Base-by-base conservation (phyloP, 805 yeast species). In the Wickerhamomyces xylosicus region DNA sequence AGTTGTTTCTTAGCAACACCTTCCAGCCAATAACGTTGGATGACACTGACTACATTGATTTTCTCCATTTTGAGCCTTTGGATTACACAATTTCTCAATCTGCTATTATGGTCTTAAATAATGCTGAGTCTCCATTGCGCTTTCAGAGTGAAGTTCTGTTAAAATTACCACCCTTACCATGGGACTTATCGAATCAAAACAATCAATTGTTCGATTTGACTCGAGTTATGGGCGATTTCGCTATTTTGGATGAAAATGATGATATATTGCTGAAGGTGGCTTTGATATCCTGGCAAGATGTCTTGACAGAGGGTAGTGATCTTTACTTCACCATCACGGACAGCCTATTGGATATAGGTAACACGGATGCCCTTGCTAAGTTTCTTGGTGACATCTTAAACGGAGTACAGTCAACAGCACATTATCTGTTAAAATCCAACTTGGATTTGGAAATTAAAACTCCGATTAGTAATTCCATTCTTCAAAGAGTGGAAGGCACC, bases 361-460 rank as follows among this genome's bases (percentile, higher is more conserved):
- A 56, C 33, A 48, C 47, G 3, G 37, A 35, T 0, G 33, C 40
- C 10, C 10, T 27, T 14, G 21, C 49, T 20, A 25, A 33, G 2
- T 15, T 54, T 13, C 13, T 42, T 35, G 14, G 32, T 31, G 19
- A 33, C 19, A 44, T 22, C 27, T 11, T 44, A 15, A 19, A 19
- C 22, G 46, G 48, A n/a, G 27, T 43, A 36, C 3, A 14, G 1
- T 20, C 48, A 5, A 36, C 27, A 2, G 19, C 25, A 21, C 25
- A 21, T 21, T 21, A 51, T 3, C 4, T 18, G 6, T 36, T 39
- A 1, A 35, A 36, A 17, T 17, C 46, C 0, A n/a, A 37, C 20
- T 17, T 54, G 19, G 57, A 54, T 38, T 22, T 47, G 7, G 43
- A 42, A 22, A 31, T 58, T 3, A 44, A 39, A 13, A 52, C 61